These are phyloP conservation scores for Sedum album DNA, from an alignment of 164 flowering plant species.

Conservation along the genomic window DNA sequence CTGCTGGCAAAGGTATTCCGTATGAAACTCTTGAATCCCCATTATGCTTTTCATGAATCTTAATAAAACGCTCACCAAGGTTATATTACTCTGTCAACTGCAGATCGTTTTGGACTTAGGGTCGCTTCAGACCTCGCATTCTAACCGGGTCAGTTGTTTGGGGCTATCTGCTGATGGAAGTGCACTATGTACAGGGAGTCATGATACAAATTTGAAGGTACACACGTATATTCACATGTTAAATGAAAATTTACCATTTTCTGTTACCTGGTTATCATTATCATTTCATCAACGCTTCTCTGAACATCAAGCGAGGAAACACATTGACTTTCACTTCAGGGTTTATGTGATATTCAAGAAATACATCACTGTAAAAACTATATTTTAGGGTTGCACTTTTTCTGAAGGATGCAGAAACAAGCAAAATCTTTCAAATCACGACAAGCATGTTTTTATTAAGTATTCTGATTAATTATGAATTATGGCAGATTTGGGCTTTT, in stretches of 20 bases:
- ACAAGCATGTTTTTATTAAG: too few species aligned
- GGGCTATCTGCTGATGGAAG: conserved; percentile 97
- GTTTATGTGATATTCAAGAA: too few species aligned
- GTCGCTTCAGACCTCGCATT: conserved; percentile 77
- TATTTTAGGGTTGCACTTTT: too few species aligned
- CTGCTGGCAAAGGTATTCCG: conserved; percentile 64
- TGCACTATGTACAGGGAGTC: conserved; percentile 97
- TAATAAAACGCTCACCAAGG: neutral
- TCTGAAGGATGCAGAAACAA: too few species aligned
- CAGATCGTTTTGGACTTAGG: conserved; percentile 87
- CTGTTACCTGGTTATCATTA: neutral
- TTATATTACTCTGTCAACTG: neutral
- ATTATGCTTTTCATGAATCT: neutral
- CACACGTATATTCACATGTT: conserved; percentile 38
- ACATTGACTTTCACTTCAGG: too few species aligned
- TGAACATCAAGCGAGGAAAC: neutral
- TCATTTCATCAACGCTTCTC: neutral
- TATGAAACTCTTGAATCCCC: neutral
- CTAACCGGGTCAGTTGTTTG: conserved; percentile 65
- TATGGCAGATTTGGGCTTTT: conserved; percentile 87
- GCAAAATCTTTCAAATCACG: too few species aligned
- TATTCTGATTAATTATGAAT: neutral
- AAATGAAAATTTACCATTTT: neutral
- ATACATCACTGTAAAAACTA: too few species aligned
- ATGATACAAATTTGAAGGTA: conserved; percentile 87